Evolutionary conservation across 768 basidiomycete species (phyloP).

Genomic region (Tricholoma terreum): DNA sequence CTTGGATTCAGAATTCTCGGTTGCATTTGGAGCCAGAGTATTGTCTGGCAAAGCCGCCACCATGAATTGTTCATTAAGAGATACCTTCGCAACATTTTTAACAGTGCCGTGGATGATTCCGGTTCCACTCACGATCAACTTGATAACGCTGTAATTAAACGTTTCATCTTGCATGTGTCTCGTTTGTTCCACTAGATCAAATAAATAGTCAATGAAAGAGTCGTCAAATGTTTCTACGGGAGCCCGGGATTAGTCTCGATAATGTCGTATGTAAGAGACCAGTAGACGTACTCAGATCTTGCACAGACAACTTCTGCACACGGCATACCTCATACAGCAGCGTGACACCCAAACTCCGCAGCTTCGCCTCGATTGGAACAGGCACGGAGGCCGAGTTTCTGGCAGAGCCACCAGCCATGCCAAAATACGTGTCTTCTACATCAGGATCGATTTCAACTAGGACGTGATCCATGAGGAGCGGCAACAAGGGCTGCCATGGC

Average conservation of each 20-base stretch:
- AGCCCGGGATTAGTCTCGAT: not conserved
- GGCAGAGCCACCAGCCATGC: slow-evolving; percentile 36
- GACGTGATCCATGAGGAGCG: slow-evolving; percentile 82
- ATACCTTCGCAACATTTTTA: slow-evolving; percentile 51
- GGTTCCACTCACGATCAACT: slow-evolving; percentile 68
- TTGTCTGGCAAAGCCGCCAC: slow-evolving; percentile 61
- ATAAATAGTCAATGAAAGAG: slow-evolving; percentile 81
- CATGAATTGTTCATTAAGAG: slow-evolving; percentile 99
- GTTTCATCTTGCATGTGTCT: slow-evolving; percentile 84
- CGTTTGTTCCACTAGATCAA: slow-evolving; percentile 93
- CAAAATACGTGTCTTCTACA: slow-evolving; percentile 58
- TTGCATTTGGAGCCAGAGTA: slow-evolving; percentile 10
- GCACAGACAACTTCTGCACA: slow-evolving; percentile 76
- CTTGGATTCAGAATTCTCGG: slow-evolving; percentile 37
- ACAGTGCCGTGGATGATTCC: not conserved
- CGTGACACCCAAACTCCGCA: slow-evolving; percentile 67
- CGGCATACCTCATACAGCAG: slow-evolving; percentile 92
- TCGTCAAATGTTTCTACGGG: slow-evolving; percentile 74
- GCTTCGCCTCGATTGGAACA: slow-evolving; percentile 81
- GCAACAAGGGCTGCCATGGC: slow-evolving; percentile 80
- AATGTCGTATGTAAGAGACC: not conserved
- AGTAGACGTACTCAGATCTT: slow-evolving; percentile 68
- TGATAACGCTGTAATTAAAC: slow-evolving; percentile 94
- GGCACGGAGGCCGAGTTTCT: slow-evolving; percentile 38
- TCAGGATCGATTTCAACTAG: slow-evolving; percentile 79